Conservation (phyloP, 2,329 filamentous ascomycete genomes). For the Pyrenochaeta sp. region DNA sequence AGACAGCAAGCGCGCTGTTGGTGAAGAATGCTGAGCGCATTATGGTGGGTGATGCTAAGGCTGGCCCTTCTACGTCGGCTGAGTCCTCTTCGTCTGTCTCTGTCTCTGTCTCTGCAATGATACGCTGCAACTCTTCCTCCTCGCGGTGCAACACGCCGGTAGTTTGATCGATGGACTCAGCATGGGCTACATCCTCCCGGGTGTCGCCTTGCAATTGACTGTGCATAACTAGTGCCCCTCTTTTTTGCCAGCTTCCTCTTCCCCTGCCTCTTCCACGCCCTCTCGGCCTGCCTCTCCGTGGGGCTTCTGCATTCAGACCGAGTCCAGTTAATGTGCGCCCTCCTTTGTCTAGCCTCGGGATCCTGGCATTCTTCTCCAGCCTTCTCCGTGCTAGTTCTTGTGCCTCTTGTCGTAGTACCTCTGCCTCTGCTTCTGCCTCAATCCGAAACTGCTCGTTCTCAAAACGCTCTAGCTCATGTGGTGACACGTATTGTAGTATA, state of each 20-base stretch:
- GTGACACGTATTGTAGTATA: constrained; percentile 41
- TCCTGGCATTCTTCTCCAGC: constrained; percentile 36
- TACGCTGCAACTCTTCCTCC: constrained; percentile 9
- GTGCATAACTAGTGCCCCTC: constrained; percentile 1
- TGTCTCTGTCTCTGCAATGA: constrained; percentile 20
- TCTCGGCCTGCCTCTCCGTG: constrained; percentile 13
- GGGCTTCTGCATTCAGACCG: constrained; percentile 12
- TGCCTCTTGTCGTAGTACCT: constrained; percentile 25
- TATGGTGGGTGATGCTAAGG: constrained; percentile 27
- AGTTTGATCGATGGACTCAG: background rate
- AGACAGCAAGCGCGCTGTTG: constrained; percentile 40
- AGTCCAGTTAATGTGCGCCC: constrained; percentile 17
- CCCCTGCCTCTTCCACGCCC: constrained; percentile 25
- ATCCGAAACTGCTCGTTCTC: constrained; percentile 43
- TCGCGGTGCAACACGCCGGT: background rate
- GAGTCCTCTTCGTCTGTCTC: constrained; percentile 19
- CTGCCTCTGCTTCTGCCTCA: constrained; percentile 37
- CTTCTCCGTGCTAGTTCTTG: constrained; percentile 26
- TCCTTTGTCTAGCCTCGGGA: constrained; percentile 12
- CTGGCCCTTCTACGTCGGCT: constrained; percentile 1
- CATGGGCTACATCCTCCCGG: constrained; percentile 4
- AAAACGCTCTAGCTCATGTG: constrained; percentile 41
- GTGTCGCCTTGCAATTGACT: constrained; percentile 4
- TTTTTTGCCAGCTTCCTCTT: constrained; percentile 20
- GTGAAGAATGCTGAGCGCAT: constrained; percentile 41